A percentile compares a stretch with the other conserved stretches of the same genome.
These are phyloP conservation scores for Diddensiella santjacobensis DNA, from an alignment of 805 yeast genomes.

Conservation along the genomic window DNA sequence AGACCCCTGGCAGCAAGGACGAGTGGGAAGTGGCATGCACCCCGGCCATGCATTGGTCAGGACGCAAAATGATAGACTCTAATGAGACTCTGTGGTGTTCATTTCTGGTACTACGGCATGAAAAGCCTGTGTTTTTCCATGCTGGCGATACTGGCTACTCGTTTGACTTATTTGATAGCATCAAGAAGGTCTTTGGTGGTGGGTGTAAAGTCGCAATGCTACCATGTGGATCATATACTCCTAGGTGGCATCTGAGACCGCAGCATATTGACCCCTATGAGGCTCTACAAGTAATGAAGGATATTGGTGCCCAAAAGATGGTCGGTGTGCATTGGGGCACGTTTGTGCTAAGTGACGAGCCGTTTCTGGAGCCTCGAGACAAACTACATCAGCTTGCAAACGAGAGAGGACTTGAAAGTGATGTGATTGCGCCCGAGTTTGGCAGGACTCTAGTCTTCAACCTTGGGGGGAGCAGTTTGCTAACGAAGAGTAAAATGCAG, in stretches of 20 bases:
- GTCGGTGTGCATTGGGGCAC: slow-evolving; percentile 98
- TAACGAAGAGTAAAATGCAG: slow-evolving; percentile 15
- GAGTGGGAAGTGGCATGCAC: slow-evolving; percentile 78
- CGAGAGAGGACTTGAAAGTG: slow-evolving; percentile 34
- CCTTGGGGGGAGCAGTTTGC: slow-evolving; percentile 18
- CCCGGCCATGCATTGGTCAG: slow-evolving; percentile 95
- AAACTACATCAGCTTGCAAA: slow-evolving; percentile 50
- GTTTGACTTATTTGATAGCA: slow-evolving; percentile 63
- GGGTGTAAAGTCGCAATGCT: slow-evolving; percentile 64
- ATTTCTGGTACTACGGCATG: slow-evolving; percentile 62
- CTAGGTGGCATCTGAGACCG: slow-evolving; percentile 90
- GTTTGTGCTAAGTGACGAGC: slow-evolving; percentile 82
- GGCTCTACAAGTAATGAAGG: slow-evolving; percentile 61
- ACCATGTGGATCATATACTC: slow-evolving; percentile 95
- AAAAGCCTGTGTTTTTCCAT: slow-evolving; percentile 73
- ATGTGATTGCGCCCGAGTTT: slow-evolving; percentile 63
- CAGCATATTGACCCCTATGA: slow-evolving; percentile 84
- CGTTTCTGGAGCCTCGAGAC: slow-evolving; percentile 76
- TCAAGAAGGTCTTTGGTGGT: slow-evolving; percentile 57
- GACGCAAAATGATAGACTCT: slow-evolving; percentile 74
- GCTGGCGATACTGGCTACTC: slow-evolving; percentile 95
- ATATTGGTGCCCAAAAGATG: slow-evolving; percentile 56
- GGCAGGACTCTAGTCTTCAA: slow-evolving; percentile 66
- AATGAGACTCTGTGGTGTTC: slow-evolving; percentile 88
- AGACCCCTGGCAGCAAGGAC: slow-evolving; percentile 36